phyloP scores from a whole-genome alignment of 1,139 yeast species.

The Zygosaccharomyces sapae region DNA sequence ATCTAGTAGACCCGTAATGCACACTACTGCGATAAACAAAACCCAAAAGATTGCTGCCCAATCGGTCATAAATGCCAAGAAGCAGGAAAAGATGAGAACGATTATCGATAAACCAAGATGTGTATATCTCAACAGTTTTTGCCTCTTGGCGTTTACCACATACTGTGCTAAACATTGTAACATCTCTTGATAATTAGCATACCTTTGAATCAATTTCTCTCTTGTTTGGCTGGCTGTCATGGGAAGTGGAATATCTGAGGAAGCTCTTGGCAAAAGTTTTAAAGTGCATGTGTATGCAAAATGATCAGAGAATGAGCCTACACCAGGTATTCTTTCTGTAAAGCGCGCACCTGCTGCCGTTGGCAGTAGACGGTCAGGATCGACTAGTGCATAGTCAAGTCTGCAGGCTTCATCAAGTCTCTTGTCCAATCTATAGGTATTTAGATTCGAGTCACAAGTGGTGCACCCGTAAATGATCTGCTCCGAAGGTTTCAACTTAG shows the following conservation, averaged over 20 bases:
- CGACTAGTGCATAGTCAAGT: slow-evolving; percentile 83
- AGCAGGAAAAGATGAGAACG: slow-evolving; percentile 47
- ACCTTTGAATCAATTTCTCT: slow-evolving; percentile 28
- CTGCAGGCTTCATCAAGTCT: slow-evolving; percentile 76
- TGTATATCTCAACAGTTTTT: slow-evolving; percentile 56
- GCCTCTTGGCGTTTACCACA: slow-evolving; percentile 51
- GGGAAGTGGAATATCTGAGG: slow-evolving; percentile 7
- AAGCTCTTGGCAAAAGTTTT: slow-evolving; percentile 25
- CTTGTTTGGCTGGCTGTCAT: slow-evolving; percentile 8
- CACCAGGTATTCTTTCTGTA: slow-evolving; percentile 58
- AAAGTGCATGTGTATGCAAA: slow-evolving; percentile 75
- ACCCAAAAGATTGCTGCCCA: slow-evolving; percentile 61
- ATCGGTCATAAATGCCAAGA: slow-evolving; percentile 61
- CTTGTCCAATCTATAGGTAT: slow-evolving; percentile 75
- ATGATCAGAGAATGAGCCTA: slow-evolving; percentile 84
- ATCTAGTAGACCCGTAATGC: slow-evolving; percentile 65
- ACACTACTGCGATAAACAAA: slow-evolving; percentile 47
- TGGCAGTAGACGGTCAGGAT: slow-evolving; percentile 50
- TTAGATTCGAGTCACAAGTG: slow-evolving; percentile 82
- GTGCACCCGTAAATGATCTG: slow-evolving; percentile 74
- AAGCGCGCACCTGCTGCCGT: slow-evolving; percentile 64
- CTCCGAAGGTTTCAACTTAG: slow-evolving; percentile 54
- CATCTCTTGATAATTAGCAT: slow-evolving; percentile 53
- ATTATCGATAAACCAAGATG: slow-evolving; percentile 61
- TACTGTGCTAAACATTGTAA: slow-evolving; percentile 54